Conservation (phyloP, 768 basidiomycete genomes). For the Agaricus blazei region DNA sequence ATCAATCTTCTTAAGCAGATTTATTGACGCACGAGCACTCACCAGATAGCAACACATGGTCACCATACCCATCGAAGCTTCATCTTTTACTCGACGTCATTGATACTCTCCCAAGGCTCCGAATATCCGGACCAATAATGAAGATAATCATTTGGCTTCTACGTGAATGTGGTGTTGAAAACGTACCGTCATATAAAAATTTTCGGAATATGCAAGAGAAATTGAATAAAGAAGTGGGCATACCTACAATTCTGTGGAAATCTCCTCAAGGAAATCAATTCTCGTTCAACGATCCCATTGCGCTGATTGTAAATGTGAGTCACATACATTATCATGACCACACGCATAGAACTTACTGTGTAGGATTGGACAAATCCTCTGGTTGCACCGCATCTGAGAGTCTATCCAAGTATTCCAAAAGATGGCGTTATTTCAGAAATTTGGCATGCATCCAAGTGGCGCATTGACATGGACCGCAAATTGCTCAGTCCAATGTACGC, state of each 20-base stretch:
- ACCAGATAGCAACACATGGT: not conserved
- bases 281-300: constrained; percentile 24
- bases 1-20: no score
- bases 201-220: constrained; percentile 19
- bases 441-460: constrained; percentile 27
- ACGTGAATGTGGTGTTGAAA: constrained; percentile 17
- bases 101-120: constrained; percentile 26
- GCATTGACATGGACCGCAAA: constrained; percentile 17
- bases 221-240: constrained; percentile 12
- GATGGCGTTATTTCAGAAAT: constrained; percentile 23
- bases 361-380: constrained; percentile 29
- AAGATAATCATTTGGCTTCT: constrained; percentile 27
- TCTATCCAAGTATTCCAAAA: constrained; percentile 23
- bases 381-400: constrained; percentile 18
- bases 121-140: constrained; percentile 23
- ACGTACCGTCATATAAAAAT: constrained; percentile 22
- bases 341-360: not conserved
- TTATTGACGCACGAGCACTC: no score
- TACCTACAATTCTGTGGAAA: constrained; percentile 16
- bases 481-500: constrained; percentile 23
- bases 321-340: not conserved
- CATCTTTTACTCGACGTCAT: constrained; percentile 23
- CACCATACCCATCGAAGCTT: constrained; percentile 12
- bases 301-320: constrained; percentile 22
- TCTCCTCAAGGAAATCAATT: constrained; percentile 23